A percentile compares a stretch with the other conserved stretches of the same genome.
These are phyloP conservation scores for Echeveria elegans DNA, from an alignment of 164 flowering plant species.

Conservation along the genomic window DNA sequence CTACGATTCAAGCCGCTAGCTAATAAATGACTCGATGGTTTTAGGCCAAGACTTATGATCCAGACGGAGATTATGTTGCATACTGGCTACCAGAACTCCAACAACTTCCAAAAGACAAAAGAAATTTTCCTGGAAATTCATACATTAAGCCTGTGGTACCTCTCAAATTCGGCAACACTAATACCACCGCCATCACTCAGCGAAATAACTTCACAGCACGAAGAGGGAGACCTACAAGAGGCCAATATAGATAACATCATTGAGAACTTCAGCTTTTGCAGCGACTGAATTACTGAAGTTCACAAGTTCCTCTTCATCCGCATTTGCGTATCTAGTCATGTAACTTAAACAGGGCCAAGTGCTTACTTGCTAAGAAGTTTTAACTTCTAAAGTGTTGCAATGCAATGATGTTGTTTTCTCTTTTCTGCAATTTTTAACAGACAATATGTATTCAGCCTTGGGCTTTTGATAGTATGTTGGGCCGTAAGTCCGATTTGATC, in stretches of 20 bases:
- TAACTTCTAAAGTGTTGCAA: too few species aligned
- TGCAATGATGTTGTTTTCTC: too few species aligned
- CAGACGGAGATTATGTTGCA: constrained; percentile 14
- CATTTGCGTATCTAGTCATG: too few species aligned
- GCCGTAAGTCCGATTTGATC: background rate
- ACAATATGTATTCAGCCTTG: too few species aligned
- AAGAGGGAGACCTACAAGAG: background rate
- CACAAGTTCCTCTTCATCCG: too few species aligned
- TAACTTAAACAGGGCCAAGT: too few species aligned
- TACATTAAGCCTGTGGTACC: constrained; percentile 13
- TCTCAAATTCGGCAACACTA: constrained; percentile 11
- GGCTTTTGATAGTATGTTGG: too few species aligned
- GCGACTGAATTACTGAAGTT: too few species aligned
- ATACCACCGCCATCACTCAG: background rate
- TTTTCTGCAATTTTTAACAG: too few species aligned
- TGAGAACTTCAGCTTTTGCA: too few species aligned
- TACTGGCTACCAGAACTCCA: constrained; percentile 16
- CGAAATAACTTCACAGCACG: constrained; percentile 6
- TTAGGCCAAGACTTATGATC: constrained; percentile 12
- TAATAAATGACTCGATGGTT: background rate
- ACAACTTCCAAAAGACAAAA: constrained; percentile 10
- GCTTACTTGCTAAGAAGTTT: too few species aligned
- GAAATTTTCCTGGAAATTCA: constrained; percentile 11
- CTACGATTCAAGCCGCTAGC: background rate
- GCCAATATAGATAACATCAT: background rate